phyloP scores from a whole-genome alignment of 805 yeast genomes.

The Kregervanrija pseudodelftensis region DNA sequence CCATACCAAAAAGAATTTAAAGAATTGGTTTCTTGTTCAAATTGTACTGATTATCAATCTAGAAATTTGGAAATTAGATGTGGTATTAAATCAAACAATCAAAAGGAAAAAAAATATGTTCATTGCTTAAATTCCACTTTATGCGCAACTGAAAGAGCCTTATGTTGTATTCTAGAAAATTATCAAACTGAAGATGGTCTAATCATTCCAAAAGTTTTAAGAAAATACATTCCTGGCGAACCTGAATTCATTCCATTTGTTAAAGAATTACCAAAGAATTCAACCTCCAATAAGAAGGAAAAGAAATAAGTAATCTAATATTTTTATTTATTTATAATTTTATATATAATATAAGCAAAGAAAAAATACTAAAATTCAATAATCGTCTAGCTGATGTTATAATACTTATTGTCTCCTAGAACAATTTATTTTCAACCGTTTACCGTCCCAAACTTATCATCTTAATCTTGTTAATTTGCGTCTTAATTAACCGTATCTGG shows the following conservation, averaged over 20 bases:
- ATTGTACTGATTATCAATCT: slow-evolving; percentile 99
- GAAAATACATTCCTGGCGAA: slow-evolving; percentile 96
- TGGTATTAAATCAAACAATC: slow-evolving; percentile 93
- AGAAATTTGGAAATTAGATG: slow-evolving; percentile 98
- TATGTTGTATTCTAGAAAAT: slow-evolving; percentile 95
- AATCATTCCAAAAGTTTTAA: slow-evolving; percentile 87
- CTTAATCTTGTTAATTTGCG: too few relatives aligned
- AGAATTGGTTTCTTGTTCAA: slow-evolving; percentile 96
- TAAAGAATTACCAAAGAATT: slow-evolving; percentile 90
- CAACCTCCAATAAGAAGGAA: slow-evolving; percentile 66
- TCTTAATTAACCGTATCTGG: too few relatives aligned
- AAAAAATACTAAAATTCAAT: not conserved
- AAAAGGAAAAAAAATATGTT: slow-evolving; percentile 93
- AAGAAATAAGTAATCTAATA: slow-evolving; percentile 8
- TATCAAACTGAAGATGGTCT: slow-evolving; percentile 97
- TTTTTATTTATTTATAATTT: not conserved
- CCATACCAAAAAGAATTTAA: slow-evolving; percentile 98
- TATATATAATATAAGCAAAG: not conserved
- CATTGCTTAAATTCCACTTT: slow-evolving; percentile 97
- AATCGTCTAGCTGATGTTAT: not conserved
- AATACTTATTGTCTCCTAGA: not conserved
- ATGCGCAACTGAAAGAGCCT: slow-evolving; percentile 96
- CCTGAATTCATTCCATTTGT: slow-evolving; percentile 92
- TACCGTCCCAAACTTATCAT: too few relatives aligned
- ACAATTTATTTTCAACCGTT: not conserved